These are phyloP conservation scores for Diaporthe ampelina DNA, from an alignment of 2,329 filamentous ascomycete genomes.

Conservation along the genomic window DNA sequence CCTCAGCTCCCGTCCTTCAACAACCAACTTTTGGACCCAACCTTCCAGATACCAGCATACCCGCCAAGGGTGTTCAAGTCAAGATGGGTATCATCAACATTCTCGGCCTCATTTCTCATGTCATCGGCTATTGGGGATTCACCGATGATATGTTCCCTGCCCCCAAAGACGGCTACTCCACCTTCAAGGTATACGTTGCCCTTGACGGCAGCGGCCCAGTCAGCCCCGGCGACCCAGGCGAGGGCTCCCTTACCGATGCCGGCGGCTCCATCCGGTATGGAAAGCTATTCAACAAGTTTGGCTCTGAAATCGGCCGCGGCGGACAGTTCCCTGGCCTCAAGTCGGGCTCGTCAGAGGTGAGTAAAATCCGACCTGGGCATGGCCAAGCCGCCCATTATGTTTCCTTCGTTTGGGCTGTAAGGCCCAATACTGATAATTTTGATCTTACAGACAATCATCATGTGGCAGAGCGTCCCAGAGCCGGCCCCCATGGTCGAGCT, in stretches of 20 bases:
- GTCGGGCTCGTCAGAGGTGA: neutral
- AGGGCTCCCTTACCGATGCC: neutral
- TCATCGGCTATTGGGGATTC: conserved; percentile 10
- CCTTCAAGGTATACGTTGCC: conserved; percentile 12
- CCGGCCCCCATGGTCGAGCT: neutral
- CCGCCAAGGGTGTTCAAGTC: neutral
- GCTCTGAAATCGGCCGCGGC: neutral
- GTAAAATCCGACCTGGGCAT: neutral
- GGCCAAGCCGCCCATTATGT: neutral
- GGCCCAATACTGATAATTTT: neutral
- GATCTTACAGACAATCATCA: neutral
- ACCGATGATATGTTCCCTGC: conserved; percentile 1
- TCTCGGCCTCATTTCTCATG: neutral
- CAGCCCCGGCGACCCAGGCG: neutral
- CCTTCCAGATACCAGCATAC: neutral
- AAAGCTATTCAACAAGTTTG: neutral
- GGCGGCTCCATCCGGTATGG: neutral
- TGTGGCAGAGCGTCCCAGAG: neutral
- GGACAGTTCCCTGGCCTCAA: neutral
- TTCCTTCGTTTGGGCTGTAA: neutral
- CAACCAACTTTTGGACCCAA: neutral
- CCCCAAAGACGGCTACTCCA: neutral
- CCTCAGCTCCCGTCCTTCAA: neutral
- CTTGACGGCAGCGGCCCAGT: neutral
- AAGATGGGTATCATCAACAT: neutral